A percentile compares a stretch with the other conserved stretches of the same genome.
phyloP scores from a whole-genome alignment of 2,329 filamentous ascomycete genomes.

The Bipolaris victoriae region DNA sequence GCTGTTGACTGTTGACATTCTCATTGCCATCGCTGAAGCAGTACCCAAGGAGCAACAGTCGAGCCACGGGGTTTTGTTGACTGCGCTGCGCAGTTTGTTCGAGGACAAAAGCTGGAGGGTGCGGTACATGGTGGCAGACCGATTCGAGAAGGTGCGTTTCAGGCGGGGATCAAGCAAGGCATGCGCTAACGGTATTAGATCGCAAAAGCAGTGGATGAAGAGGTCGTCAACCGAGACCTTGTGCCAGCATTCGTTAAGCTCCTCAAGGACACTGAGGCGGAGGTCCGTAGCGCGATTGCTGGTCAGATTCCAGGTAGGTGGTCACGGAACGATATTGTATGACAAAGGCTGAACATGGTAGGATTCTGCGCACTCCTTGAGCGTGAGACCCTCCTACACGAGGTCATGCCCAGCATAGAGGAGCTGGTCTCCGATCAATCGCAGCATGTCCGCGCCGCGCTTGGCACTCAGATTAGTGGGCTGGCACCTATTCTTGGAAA shows the following conservation, averaged over 20 bases:
- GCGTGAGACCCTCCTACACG: constrained; percentile 83
- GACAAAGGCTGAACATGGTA: constrained; percentile 46
- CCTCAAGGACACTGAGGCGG: constrained; percentile 95
- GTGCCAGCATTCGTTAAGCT: constrained; percentile 97
- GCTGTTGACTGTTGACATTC: constrained; percentile 91
- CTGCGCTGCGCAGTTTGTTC: constrained; percentile 88
- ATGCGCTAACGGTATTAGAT: constrained; percentile 65
- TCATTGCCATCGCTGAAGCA: constrained; percentile 95
- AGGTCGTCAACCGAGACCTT: constrained; percentile 90
- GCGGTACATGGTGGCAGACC: constrained; percentile 98
- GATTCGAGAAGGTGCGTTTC: constrained; percentile 84
- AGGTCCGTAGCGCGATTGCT: constrained; percentile 95
- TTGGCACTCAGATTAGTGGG: constrained; percentile 96
- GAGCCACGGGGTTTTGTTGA: constrained; percentile 91
- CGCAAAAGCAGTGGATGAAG: constrained; percentile 96
- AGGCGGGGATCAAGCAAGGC: constrained; percentile 14
- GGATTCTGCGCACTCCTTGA: constrained; percentile 94
- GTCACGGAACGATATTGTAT: constrained; percentile 7
- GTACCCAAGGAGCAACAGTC: constrained; percentile 98
- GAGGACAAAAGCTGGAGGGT: constrained; percentile 99
- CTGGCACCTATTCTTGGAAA: constrained; percentile 96
- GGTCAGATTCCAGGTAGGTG: constrained; percentile 84
- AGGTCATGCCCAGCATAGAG: constrained; percentile 96
- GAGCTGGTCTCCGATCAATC: constrained; percentile 95
- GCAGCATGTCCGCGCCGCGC: constrained; percentile 92